A percentile compares a stretch with the other conserved stretches of the same genome.
phyloP scores from a whole-genome alignment of 768 basidiomycete species.

The Hortiboletus campestris region DNA sequence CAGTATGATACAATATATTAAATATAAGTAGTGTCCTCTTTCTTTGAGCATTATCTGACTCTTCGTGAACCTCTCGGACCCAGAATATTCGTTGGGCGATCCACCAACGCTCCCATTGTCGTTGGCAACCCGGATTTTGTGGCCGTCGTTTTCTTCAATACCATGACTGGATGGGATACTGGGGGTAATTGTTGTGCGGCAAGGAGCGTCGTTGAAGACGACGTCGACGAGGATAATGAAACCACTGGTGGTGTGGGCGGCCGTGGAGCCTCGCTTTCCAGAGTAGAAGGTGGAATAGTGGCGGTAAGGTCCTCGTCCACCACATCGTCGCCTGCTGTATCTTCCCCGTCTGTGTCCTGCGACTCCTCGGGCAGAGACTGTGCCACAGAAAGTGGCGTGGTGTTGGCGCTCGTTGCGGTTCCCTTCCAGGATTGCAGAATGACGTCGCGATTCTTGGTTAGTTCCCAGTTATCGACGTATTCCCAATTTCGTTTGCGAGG shows the following conservation, averaged over 20 bases:
- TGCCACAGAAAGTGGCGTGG: conserved; percentile 40
- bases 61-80: conserved; percentile 34
- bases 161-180: background rate
- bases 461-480: conserved; percentile 67
- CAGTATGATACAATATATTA: conserved; percentile 3
- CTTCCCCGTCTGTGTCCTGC: conserved; percentile 26
- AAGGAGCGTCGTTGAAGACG: conserved; percentile 35
- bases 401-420: conserved; percentile 30
- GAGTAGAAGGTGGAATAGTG: conserved; percentile 11
- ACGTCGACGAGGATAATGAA: conserved; percentile 39
- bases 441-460: conserved; percentile 61
- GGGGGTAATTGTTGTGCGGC: conserved; percentile 13
- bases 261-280: conserved; percentile 10
- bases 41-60: conserved; percentile 16
- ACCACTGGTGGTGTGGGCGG: conserved; percentile 23
- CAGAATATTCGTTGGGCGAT: conserved; percentile 35
- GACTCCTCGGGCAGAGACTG: conserved; percentile 33
- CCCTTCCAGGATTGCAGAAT: conserved; percentile 55
- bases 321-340: conserved; percentile 14
- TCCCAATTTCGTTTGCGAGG: conserved; percentile 76
- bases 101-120: conserved; percentile 28
- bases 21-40: conserved; percentile 9
- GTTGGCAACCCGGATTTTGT: conserved; percentile 24
- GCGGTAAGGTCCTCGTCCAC: conserved; percentile 19
- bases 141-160: conserved; percentile 22